Evolutionary conservation across 2,329 filamentous ascomycete species (phyloP).

Genomic region (Paecilomyces dactylethromorphus): DNA sequence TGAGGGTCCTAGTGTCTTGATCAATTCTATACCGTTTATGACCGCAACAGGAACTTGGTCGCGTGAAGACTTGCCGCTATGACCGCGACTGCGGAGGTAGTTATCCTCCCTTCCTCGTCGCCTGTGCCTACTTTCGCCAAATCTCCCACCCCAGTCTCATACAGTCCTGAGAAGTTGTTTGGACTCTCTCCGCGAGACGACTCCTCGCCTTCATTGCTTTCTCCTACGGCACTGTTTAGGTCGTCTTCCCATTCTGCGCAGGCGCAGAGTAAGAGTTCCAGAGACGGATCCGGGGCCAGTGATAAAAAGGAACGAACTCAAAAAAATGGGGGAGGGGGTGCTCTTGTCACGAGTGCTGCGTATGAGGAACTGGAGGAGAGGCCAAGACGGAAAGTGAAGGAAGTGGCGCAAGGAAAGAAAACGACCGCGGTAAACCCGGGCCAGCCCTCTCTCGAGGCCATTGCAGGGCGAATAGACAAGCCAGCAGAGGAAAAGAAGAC

Average conservation of each 20-base stretch:
- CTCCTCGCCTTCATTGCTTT: slow-evolving; percentile 20
- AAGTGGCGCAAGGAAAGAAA: slow-evolving; percentile 2
- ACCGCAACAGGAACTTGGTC: background rate
- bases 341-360: background rate
- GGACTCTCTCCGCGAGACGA: slow-evolving; percentile 12
- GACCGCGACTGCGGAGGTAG: slow-evolving; percentile 28
- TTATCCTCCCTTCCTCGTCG: slow-evolving; percentile 38
- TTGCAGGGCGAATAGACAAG: slow-evolving; percentile 14
- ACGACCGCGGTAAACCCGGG: background rate
- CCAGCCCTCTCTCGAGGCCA: slow-evolving; percentile 1
- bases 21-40: background rate
- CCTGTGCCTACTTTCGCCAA: slow-evolving; percentile 24
- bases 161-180: slow-evolving; percentile 9
- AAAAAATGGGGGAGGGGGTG: slow-evolving; percentile 4
- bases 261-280: background rate
- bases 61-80: slow-evolving; percentile 19
- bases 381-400: slow-evolving; percentile 1
- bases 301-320: slow-evolving; percentile 4
- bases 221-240: slow-evolving; percentile 19
- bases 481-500: slow-evolving; percentile 15
- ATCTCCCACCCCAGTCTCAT: slow-evolving; percentile 21
- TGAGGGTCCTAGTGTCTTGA: background rate
- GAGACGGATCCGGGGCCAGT: background rate
- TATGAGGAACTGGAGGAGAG: slow-evolving; percentile 3
- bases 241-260: slow-evolving; percentile 13